Base-by-base conservation (phyloP, 2,329 filamentous ascomycete genomes). In the Trichoderma sp. region DNA sequence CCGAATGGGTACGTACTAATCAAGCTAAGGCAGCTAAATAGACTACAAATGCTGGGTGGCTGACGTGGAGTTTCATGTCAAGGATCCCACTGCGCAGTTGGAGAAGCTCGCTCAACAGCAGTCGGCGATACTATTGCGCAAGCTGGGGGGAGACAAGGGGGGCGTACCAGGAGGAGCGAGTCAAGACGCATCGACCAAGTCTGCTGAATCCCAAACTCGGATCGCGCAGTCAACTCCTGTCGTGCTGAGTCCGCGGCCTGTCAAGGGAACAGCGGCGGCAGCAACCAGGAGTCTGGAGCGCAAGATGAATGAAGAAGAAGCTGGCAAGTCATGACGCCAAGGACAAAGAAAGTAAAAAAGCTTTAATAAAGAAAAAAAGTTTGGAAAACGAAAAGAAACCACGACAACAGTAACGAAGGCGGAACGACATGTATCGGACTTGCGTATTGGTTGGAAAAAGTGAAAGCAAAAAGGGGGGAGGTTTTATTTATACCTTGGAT, bases 1-100 rank as follows among this genome's bases (percentile, higher is more conserved):
- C 89, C 79, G 93, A 97, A 82, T 98, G 95, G 95, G 94, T 97
- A 94, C 92, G 93, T 93, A 86, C 86, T 82, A 86, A 88, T 78
- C 86, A 86, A 74, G 63, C 68, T 80, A 79, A 74, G 77, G 78
- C 75, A 88, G 85, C 83, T 79, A 76, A 73, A 80, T 82, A 77
- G 86, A 87, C 80, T 88, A 86, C 81, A 82, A 84, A 58, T 89
- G 86, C 81, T 82, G 85, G 61, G 43, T 87, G 78, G 82, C 86
- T 88, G 88, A 89, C 85, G 76, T 84, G 77, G 79, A 85, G 73
- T 80, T 78, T 73, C 76, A 78, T 76, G 76, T 83, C 75, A 86
- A 93, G 91, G 91, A 95, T 82, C 92, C 92, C 73, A 82, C 86
- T 76, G 87, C 83, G 73, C 90, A 91, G 81, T 88, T 95, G 76